Base-by-base conservation (phyloP, 805 yeast species). In the Hanseniaspora clermontiae region DNA sequence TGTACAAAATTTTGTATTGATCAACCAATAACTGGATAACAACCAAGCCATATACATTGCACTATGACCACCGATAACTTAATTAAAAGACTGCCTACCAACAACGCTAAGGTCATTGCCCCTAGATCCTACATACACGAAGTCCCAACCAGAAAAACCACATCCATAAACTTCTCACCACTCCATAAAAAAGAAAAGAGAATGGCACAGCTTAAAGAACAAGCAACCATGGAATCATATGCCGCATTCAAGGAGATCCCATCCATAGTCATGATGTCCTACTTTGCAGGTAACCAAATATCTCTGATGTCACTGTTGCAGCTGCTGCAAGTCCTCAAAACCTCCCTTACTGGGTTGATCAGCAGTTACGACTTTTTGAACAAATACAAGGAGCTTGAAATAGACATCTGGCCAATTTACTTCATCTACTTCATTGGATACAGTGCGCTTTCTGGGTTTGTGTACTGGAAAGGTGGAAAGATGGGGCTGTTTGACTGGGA, bases 401-500 rank as follows among this genome's bases (percentile, higher is more conserved):
- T 53, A 3, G 57, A 53, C 15, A 31, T 53, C 3, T 53, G 57
- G 57, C 57, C 57, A 11, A 53, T 53, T 9, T 53, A 37, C 36
- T 43, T 53, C 8, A 31, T 53, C 5, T 53, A 53, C 32, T 46
- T 53, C n/a, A 17, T 53, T 11, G 57, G 57, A 9, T 53, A 53
- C 42, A 46, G 51, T 14, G 42, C 32, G 11, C 17, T 53, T 2
- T 38, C 47, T 14, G 57, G 51, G 10, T 53, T 53, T 45, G 51
- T 53, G 10, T 53, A 53, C 27, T 53, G 57, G 57, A 53, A 53
- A 46, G 57, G 57, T 19, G 57, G 57, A 2, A 53, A 53, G 27
- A 53, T 53, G 57, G 57, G 57, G 3, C 27, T 53, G n/a, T 53
- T 49, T 43, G 57, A 53, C 12, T 53, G 57, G 57, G 51, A 46